These are phyloP conservation scores for Hymenoscyphus scutula DNA, from an alignment of 2,329 filamentous ascomycete species.

Conservation along the genomic window DNA sequence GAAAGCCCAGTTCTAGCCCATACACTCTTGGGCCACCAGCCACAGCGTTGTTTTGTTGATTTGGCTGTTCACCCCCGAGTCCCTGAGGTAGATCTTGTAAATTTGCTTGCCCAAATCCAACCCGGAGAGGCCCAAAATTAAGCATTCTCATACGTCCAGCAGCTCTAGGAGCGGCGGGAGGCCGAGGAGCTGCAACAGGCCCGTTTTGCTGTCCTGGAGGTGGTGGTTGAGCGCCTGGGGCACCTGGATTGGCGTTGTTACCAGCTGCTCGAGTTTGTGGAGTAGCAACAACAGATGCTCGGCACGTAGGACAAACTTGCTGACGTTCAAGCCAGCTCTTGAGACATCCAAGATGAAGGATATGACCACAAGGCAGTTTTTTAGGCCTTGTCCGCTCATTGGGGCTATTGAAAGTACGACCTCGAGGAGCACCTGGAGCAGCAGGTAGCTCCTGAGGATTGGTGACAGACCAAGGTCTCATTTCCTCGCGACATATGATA, in stretches of 20 bases:
- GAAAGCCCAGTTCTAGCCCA: conserved; percentile 37
- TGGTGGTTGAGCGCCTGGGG: conserved; percentile 32
- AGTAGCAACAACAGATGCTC: conserved; percentile 69
- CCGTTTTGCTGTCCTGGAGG: conserved; percentile 40
- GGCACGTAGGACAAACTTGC: conserved; percentile 94
- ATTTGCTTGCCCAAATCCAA: conserved; percentile 67
- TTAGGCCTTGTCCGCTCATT: conserved; percentile 87
- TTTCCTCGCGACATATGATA: conserved; percentile 96
- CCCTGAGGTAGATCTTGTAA: conserved; percentile 66
- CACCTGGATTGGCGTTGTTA: conserved; percentile 27
- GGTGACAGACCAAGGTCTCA: conserved; percentile 69
- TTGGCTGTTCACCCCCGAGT: conserved; percentile 48
- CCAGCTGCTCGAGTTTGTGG: conserved; percentile 36
- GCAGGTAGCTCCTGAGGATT: conserved; percentile 45
- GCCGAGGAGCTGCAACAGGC: conserved; percentile 36
- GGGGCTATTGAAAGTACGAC: conserved; percentile 43
- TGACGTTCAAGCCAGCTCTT: conserved; percentile 97
- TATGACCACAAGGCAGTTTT: conserved; percentile 94
- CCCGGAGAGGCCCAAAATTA: conserved; percentile 70
- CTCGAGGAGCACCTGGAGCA: conserved; percentile 34
- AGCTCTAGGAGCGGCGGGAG: conserved; percentile 35
- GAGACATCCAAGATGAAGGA: conserved; percentile 89
- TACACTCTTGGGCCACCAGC: conserved; percentile 33
- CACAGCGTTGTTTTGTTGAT: conserved; percentile 34
- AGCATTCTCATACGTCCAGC: conserved; percentile 54